Percentiles rank a stretch among this genome's conserved stretches.
Conservation (phyloP, 805 yeast genomes). For the Debaryomyces prosopidis region DNA sequence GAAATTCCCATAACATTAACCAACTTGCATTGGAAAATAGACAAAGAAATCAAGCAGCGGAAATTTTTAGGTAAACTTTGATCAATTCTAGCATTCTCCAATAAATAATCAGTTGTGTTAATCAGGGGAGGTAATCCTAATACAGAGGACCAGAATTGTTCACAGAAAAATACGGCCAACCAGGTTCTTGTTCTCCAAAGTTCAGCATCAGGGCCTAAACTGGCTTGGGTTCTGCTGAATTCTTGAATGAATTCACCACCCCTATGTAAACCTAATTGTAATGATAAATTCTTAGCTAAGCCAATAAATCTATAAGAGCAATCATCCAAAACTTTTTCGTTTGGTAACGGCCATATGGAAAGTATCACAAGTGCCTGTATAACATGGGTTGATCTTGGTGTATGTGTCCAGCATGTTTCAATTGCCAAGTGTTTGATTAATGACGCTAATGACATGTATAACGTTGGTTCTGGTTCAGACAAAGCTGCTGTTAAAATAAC, state of each 20-base stretch:
- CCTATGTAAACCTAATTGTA: constrained; percentile 86
- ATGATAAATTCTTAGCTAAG: constrained; percentile 77
- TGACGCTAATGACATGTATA: constrained; percentile 73
- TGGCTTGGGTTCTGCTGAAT: constrained; percentile 85
- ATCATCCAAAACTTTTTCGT: constrained; percentile 88
- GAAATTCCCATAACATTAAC: constrained; percentile 86
- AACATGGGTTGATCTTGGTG: constrained; percentile 92
- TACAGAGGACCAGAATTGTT: constrained; percentile 87
- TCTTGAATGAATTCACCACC: constrained; percentile 87
- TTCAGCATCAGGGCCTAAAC: constrained; percentile 82
- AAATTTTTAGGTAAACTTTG: constrained; percentile 64
- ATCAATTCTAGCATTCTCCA: constrained; percentile 78
- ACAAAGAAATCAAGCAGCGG: constrained; percentile 67
- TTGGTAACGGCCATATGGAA: constrained; percentile 90
- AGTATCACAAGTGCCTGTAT: constrained; percentile 86
- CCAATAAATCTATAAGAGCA: constrained; percentile 88
- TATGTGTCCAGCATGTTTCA: constrained; percentile 89
- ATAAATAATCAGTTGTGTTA: constrained; percentile 72
- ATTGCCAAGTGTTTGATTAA: constrained; percentile 84
- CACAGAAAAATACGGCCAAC: constrained; percentile 85
- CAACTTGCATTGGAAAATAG: constrained; percentile 82
- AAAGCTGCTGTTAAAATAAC: constrained; percentile 83
- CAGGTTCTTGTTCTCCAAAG: constrained; percentile 93
- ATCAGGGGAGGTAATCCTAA: constrained; percentile 86
- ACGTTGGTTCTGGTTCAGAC: constrained; percentile 83